Base-by-base conservation (phyloP, 2,329 filamentous ascomycete species). In the Orbilia brochopaga region DNA sequence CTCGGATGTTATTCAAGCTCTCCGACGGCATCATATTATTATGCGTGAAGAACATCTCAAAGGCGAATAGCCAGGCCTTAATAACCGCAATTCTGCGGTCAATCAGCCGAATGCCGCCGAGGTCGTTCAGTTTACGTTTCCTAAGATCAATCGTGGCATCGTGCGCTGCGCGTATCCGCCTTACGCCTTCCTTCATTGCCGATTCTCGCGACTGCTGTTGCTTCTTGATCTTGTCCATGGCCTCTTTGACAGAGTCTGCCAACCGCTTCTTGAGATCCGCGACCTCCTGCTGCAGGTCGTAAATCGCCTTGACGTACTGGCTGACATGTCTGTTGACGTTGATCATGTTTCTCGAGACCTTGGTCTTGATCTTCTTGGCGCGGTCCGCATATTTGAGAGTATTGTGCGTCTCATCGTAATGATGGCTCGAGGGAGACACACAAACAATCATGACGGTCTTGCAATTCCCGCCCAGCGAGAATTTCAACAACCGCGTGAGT, bases 381-480 rank as follows among this genome's bases (percentile, higher is more conserved):
- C 94, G 86, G 80, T 99, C 97, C 55, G 94, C 94, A 78, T 99
- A 99, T 76, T 95, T 90, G 17, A 99, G 84, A 0, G 94, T 99
- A 80, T 99, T 99, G 77, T 99, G 94, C 0, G 93, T 97, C 81
- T 99, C 94, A 79, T 99, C 94, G 76, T 94, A 99, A 80, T 99
- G 94, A 3, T 90, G 90, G 77, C 94, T 97, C 0, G 92, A 97
- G 1, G 94, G 94, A 76, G 92, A 97, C 60, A 99, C 91, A 77
- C 94, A 99, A 24, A 99, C 94, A 79, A 99, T 97, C 94, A 99
- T 99, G 79, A 99, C 94, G 0, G 94, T 99, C 81, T 92, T 95
- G 84, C 94, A 99, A 80, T 99, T 99, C 1, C 94, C 94, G 30
- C 94, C 94, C 0, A 99, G 86, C 0, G 93, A 96, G 81, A 99